A percentile compares a stretch with the other conserved stretches of the same genome.
These are phyloP conservation scores for Globisporangium megalacanthum DNA, from an alignment of 352 stramenopile species.

Conservation along the genomic window DNA sequence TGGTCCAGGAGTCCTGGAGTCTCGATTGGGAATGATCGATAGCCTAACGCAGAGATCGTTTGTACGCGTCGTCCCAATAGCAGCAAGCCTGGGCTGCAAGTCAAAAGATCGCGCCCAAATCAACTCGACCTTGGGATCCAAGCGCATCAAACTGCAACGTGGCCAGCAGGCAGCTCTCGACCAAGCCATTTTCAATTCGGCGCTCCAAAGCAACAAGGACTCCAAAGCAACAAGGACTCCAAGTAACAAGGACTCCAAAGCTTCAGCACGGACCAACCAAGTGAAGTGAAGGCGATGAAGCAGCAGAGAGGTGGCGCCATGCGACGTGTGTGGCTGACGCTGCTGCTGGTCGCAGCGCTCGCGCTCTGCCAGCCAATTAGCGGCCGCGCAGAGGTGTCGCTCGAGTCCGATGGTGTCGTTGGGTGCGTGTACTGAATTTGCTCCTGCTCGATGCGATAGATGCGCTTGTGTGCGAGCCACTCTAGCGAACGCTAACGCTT, in stretches of 20 bases:
- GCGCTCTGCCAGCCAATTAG: conserved; percentile 25
- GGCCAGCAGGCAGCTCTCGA: neutral
- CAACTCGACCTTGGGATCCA: neutral
- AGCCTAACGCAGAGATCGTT: neutral
- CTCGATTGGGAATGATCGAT: too few relatives aligned
- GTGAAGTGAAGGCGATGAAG: conserved; percentile 2
- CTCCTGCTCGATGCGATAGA: conserved; percentile 1
- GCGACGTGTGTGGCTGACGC: conserved; percentile 15
- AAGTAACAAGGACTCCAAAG: conserved; percentile 1
- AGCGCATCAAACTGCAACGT: neutral
- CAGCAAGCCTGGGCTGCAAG: neutral
- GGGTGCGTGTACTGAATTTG: conserved; percentile 21
- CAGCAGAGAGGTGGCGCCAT: conserved; percentile 9
- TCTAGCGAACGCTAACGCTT: neutral
- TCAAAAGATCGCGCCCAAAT: neutral
- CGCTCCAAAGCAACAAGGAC: conserved; percentile 2
- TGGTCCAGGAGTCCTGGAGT: too few relatives aligned
- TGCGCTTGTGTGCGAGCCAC: conserved; percentile 6
- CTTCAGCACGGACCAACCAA: neutral
- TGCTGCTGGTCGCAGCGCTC: conserved; percentile 34
- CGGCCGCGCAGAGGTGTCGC: conserved; percentile 26
- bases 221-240: conserved; percentile 1
- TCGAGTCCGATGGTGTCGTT: conserved; percentile 30
- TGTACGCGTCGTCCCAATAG: neutral
- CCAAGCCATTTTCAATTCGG: conserved; percentile 1